Conservation (phyloP, 1,284 basidiomycete genomes). For the Microbotryum saponariae region DNA sequence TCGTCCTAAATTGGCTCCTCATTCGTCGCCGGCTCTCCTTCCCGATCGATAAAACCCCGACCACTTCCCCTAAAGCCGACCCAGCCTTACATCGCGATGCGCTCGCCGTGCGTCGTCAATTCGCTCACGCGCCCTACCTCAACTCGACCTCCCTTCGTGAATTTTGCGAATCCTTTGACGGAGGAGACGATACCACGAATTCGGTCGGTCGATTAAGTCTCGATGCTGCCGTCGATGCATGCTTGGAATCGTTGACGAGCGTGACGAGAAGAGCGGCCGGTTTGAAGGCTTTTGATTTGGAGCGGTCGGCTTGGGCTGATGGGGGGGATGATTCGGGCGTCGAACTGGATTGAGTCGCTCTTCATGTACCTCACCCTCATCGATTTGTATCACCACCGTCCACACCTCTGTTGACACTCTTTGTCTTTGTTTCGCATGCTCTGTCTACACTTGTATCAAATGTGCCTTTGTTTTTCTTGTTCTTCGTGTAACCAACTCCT, state of each 20-base stretch:
- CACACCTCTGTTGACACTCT: too few species aligned
- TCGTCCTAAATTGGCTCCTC: conserved; percentile 21
- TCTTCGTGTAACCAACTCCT: too few species aligned
- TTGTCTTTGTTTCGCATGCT: too few species aligned
- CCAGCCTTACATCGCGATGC: conserved; percentile 12
- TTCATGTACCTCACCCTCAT: too few species aligned
- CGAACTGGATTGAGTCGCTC: conserved; percentile 9
- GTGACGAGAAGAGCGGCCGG: conserved; percentile 24
- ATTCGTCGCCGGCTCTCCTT: conserved; percentile 4
- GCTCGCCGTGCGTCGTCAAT: conserved; percentile 12
- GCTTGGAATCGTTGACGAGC: conserved; percentile 25
- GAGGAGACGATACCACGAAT: background rate
- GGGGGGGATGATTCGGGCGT: conserved; percentile 29
- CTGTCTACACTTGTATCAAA: too few species aligned
- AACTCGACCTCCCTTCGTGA: background rate
- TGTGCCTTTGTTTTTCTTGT: too few species aligned
- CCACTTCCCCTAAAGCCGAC: conserved; percentile 10
- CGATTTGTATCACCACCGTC: background rate
- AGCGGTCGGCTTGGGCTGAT: too few species aligned
- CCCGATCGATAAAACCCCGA: background rate
- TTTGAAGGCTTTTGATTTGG: background rate
- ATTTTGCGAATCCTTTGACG: conserved; percentile 1
- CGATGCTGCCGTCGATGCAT: conserved; percentile 21
- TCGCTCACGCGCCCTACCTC: conserved; percentile 12
- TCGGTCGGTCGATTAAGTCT: background rate